Evolutionary conservation across 768 basidiomycete genomes (phyloP).

Genomic region (Amanita exitialis): DNA sequence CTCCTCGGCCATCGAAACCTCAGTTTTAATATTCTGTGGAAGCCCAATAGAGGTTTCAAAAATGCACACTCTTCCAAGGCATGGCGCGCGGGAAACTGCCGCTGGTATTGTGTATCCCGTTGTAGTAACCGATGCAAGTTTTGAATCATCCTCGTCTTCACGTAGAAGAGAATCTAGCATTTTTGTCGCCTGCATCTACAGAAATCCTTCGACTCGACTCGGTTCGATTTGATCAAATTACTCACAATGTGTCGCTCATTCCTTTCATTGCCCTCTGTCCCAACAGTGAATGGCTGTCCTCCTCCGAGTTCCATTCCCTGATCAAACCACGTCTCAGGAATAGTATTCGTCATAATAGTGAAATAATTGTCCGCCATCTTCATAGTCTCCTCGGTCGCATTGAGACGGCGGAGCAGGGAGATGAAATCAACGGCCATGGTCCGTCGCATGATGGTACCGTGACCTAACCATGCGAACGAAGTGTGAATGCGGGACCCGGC

Average conservation of each 20-base stretch:
- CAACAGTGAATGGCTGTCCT: slow-evolving; percentile 53
- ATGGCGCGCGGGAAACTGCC: slow-evolving; percentile 25
- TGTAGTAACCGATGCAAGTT: not conserved
- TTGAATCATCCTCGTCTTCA: not conserved
- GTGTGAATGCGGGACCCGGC: slow-evolving; percentile 32
- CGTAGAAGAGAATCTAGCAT: slow-evolving; percentile 26
- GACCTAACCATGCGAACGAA: slow-evolving; percentile 57
- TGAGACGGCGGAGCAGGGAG: slow-evolving; percentile 30
- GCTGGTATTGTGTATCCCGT: slow-evolving; percentile 5
- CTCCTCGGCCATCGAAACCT: slow-evolving; percentile 19
- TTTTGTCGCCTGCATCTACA: slow-evolving; percentile 33
- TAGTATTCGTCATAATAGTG: slow-evolving; percentile 41
- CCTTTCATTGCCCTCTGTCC: slow-evolving; percentile 43
- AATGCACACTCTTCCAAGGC: slow-evolving; percentile 32
- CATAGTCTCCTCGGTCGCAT: slow-evolving; percentile 36
- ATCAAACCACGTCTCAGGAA: slow-evolving; percentile 57
- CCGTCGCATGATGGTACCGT: slow-evolving; percentile 45
- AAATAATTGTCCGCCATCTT: slow-evolving; percentile 70
- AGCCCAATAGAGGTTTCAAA: slow-evolving; percentile 44
- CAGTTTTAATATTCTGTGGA: slow-evolving; percentile 18
- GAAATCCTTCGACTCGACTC: not conserved
- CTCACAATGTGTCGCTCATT: slow-evolving; percentile 53
- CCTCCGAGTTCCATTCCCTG: slow-evolving; percentile 51
- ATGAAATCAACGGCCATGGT: slow-evolving; percentile 37
- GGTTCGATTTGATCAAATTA: slow-evolving; percentile 1